Evolutionary conservation across 83 land plant genomes (phyloP), one percentile per base, ranked within the genome.

Genomic region (Diphasiastrum complanatum): DNA sequence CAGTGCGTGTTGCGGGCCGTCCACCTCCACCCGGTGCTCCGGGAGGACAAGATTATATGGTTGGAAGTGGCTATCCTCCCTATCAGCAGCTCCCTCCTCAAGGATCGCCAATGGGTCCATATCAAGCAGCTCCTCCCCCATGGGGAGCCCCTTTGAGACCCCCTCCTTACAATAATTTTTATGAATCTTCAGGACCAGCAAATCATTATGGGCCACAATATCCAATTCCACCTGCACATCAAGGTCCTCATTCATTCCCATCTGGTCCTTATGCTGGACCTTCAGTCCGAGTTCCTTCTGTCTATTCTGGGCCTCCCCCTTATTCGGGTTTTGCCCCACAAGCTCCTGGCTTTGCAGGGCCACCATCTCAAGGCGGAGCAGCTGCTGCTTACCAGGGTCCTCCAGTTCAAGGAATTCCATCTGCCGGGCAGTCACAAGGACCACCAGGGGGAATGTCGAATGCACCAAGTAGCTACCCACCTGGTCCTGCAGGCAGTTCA

Each of bases 1-100:
- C 92, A 47, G 96, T 89, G 24, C 72, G 96, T 60, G 85, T 89
- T 50, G 96, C 96, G 4, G 96, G 92, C 14, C 80, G 83, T 65
- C 83, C 92, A 0, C 91, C 96, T 11, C 85, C 76, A 64, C 96
- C 95, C 18, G 51, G 72, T 43, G 81, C 64, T 25, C 79, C 84
- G 38, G 60, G 51, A 56, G 63, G 49, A 3, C 63, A 45, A 40
- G 60, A 64, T 52, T 27, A 33, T 18, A 47, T 50, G 57, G 67
- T 32, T 5, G 68, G 70, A 62, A 60, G 71, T 26, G 71, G 71
- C 26, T 47, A 51, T 31, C 46, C 24, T 48, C 66, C 55, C 61
- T 54, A 69, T 24, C 68, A 51, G 33, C 24, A 37, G 63, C 70
- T 23, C 5, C 64, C 65, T 36, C 68, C 68, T 24, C 82, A 79